Percentiles rank a stretch among this genome's conserved stretches.
Evolutionary conservation across 2,329 filamentous ascomycete species (phyloP).

Genomic region (Venturia effusa): DNA sequence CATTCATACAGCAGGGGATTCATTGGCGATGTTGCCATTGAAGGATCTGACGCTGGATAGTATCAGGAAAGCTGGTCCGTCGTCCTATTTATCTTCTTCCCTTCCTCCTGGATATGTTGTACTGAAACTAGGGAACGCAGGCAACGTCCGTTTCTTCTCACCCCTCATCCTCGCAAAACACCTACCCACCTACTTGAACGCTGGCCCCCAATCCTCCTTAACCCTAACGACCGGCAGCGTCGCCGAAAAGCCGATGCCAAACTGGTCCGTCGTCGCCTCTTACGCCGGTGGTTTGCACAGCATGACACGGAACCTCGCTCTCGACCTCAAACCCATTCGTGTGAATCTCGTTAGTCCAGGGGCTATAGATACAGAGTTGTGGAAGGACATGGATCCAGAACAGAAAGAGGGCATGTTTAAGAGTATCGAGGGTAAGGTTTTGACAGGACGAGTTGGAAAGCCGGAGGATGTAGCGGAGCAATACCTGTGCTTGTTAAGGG

Average conservation of each 20-base stretch:
- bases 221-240: conserved; percentile 46
- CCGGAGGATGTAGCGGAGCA: conserved; percentile 21
- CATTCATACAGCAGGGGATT: conserved; percentile 45
- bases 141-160: conserved; percentile 39
- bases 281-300: conserved; percentile 42
- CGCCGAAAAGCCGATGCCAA: conserved; percentile 38
- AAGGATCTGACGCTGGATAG: conserved; percentile 27
- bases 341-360: conserved; percentile 54
- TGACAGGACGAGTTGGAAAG: conserved; percentile 20
- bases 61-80: conserved; percentile 18
- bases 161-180: conserved; percentile 44
- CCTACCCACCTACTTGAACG: conserved; percentile 27
- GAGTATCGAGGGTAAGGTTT: conserved; percentile 16
- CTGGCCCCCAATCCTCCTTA: conserved; percentile 25
- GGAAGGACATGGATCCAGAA: conserved; percentile 17
- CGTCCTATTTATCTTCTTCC: neutral
- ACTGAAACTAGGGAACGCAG: neutral
- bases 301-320: conserved; percentile 44
- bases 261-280: conserved; percentile 39
- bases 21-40: conserved; percentile 30
- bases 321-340: conserved; percentile 52
- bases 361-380: conserved; percentile 34
- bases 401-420: conserved; percentile 18
- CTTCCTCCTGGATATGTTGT: neutral
- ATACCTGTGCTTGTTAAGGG: conserved; percentile 10